Evolutionary conservation across 768 basidiomycete species (phyloP).

Genomic region (Mycena haematopus): DNA sequence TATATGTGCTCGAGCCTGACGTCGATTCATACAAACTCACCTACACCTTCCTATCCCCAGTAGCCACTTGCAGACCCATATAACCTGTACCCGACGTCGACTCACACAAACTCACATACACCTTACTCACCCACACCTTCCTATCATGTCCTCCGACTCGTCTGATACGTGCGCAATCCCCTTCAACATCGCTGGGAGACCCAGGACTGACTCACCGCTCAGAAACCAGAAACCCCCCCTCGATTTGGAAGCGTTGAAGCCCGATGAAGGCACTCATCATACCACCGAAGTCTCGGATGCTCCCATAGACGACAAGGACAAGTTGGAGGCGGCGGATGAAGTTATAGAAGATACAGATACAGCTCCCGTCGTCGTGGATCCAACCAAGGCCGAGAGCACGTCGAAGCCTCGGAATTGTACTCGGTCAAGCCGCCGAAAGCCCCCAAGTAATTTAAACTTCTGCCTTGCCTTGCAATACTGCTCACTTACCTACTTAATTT

Average conservation of each 20-base stretch:
- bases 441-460: conserved; percentile 2
- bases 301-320: neutral
- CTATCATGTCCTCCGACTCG: conserved; percentile 1
- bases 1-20: neutral
- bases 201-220: neutral
- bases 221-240: neutral
- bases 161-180: neutral
- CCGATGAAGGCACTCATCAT: neutral
- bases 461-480: neutral
- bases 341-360: neutral
- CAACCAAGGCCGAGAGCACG: neutral
- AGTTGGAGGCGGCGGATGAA: neutral
- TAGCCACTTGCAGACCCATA: too few relatives aligned
- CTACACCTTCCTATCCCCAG: neutral
- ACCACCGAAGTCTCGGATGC: neutral
- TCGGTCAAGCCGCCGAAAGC: neutral
- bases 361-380: neutral
- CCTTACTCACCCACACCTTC: neutral
- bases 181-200: too few relatives aligned
- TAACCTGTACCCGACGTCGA: neutral
- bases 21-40: conserved; percentile 1
- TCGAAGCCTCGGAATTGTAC: neutral
- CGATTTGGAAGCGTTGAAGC: neutral
- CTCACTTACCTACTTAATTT: neutral
- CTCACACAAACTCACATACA: conserved; percentile 1